phyloP scores from a whole-genome alignment of 1,139 yeast species.

The Yamadazyma membranifaciens region DNA sequence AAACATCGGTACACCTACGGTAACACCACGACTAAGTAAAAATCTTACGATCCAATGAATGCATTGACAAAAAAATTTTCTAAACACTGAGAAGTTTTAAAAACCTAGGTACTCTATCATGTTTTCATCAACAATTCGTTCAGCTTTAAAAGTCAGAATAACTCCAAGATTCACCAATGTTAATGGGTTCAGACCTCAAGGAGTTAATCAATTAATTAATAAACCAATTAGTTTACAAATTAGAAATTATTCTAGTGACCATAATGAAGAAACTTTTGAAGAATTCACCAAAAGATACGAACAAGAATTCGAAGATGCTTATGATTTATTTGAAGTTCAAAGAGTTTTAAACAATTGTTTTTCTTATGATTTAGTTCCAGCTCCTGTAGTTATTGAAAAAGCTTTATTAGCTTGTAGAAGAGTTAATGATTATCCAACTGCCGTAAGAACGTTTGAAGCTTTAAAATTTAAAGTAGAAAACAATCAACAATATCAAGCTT shows the following conservation, averaged over 20 bases:
- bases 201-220: slow-evolving; percentile 13
- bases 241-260: slow-evolving; percentile 66
- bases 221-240: slow-evolving; percentile 6
- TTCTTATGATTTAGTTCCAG: slow-evolving; percentile 97
- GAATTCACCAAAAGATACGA: slow-evolving; percentile 93
- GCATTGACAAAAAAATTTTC: slow-evolving; percentile 18
- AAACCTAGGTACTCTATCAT: slow-evolving; percentile 18
- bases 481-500: slow-evolving; percentile 90
- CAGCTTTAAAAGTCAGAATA: slow-evolving; percentile 44
- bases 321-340: slow-evolving; percentile 96
- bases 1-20: neutral
- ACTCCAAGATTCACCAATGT: slow-evolving; percentile 22
- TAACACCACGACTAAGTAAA: neutral
- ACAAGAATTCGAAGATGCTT: slow-evolving; percentile 96
- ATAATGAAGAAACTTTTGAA: slow-evolving; percentile 88
- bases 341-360: slow-evolving; percentile 87
- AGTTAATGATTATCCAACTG: slow-evolving; percentile 98
- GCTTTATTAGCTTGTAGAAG: slow-evolving; percentile 98
- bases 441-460: slow-evolving; percentile 95
- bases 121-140: slow-evolving; percentile 54
- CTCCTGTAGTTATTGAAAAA: slow-evolving; percentile 93
- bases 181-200: neutral
- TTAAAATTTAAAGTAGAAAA: slow-evolving; percentile 94
- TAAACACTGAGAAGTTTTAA: slow-evolving; percentile 9
- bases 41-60: slow-evolving; percentile 21